A percentile compares a stretch with the other conserved stretches of the same genome.
These are phyloP conservation scores for Arabidopsis suecica DNA, from an alignment of 345 rosid genomes.

Conservation along the genomic window DNA sequence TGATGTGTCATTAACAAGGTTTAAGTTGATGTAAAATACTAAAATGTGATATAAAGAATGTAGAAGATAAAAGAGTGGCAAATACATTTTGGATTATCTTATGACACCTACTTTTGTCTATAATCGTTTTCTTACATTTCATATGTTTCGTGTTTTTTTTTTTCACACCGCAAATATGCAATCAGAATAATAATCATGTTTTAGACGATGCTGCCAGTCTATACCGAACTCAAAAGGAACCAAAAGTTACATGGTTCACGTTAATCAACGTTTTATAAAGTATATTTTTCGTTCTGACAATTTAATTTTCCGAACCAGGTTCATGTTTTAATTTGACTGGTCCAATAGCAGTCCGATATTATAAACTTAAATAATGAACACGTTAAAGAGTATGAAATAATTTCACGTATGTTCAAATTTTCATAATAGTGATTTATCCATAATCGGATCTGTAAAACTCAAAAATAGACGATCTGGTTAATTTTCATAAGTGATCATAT, in stretches of 20 bases:
- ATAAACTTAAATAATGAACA: not conserved
- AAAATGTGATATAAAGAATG: not conserved
- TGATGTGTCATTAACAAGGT: not conserved
- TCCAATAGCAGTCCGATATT: too few species aligned
- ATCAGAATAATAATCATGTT: not conserved
- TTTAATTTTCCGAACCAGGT: too few species aligned
- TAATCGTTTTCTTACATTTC: not conserved
- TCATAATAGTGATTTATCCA: not conserved
- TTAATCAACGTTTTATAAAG: too few species aligned
- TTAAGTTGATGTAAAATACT: too few species aligned
- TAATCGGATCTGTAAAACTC: not conserved
- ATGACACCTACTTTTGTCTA: not conserved
- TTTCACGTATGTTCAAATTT: not conserved
- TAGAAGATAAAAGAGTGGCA: not conserved
- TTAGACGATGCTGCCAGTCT: too few species aligned
- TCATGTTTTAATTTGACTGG: too few species aligned
- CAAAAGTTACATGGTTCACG: too few species aligned
- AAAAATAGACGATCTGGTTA: not conserved
- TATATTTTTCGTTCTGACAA: too few species aligned
- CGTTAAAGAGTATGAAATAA: not conserved
- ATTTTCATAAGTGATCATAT: conserved; percentile 7
- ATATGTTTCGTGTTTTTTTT: not conserved
- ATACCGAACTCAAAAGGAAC: too few species aligned
- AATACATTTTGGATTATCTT: not conserved
- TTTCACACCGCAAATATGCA: not conserved